Conservation (phyloP, 495 filamentous ascomycete species). For the Podospora tetraspora region DNA sequence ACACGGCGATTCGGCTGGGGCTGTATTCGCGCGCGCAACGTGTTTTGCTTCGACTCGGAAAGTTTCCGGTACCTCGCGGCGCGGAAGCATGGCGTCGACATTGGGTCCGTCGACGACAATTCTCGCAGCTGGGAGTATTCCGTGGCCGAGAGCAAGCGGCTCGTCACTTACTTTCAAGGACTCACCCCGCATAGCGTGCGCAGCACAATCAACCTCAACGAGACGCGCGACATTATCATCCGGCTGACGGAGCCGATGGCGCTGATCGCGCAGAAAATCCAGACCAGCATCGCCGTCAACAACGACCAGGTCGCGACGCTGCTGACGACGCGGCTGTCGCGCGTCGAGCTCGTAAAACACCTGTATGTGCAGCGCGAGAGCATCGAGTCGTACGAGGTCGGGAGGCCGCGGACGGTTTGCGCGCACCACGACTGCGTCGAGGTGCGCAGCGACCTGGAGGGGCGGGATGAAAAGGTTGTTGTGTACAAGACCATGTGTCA, state of each 20-base stretch:
- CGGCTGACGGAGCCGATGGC: constrained; percentile 37
- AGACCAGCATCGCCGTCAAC: constrained; percentile 27
- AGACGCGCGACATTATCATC: constrained; percentile 31
- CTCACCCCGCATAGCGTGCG: constrained; percentile 30
- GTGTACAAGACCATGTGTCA: constrained; percentile 18
- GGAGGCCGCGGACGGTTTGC: constrained; percentile 11
- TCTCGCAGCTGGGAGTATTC: constrained; percentile 37
- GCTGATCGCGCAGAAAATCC: constrained; percentile 32
- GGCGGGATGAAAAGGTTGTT: constrained; percentile 6
- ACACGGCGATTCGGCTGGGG: constrained; percentile 21
- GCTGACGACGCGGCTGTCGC: constrained; percentile 18
- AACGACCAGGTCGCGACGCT: constrained; percentile 25
- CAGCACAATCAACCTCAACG: constrained; percentile 38
- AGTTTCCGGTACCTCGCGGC: constrained; percentile 44
- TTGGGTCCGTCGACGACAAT: constrained; percentile 32
- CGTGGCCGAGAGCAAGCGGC: constrained; percentile 25
- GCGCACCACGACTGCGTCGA: constrained; percentile 13
- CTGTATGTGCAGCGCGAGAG: constrained; percentile 19
- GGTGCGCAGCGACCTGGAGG: constrained; percentile 10
- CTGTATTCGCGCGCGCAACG: constrained; percentile 21
- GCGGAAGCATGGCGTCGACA: constrained; percentile 27
- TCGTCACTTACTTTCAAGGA: constrained; percentile 27
- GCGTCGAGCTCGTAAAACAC: constrained; percentile 19
- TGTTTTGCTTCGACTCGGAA: constrained; percentile 45
- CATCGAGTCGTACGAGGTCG: constrained; percentile 13